Conservation (phyloP, 495 filamentous ascomycete genomes). For the Hypoxylon fuscum region DNA sequence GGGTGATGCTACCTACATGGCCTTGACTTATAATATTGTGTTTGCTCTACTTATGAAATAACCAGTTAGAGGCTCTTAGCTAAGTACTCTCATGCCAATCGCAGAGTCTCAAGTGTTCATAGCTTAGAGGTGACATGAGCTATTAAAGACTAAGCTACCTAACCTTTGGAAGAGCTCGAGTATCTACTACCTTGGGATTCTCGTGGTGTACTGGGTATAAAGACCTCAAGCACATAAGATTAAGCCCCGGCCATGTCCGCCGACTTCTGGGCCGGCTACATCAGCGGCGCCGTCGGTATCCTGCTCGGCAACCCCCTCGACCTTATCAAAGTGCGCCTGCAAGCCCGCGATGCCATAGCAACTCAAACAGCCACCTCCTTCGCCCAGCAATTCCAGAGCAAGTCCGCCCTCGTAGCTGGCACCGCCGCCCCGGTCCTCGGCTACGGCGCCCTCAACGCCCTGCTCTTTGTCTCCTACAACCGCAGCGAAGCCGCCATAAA, state of each 20-base stretch:
- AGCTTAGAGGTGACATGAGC: background rate
- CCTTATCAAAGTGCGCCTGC: constrained; percentile 82
- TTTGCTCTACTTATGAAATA: no score
- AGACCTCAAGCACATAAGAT: background rate
- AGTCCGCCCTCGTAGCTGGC: constrained; percentile 58
- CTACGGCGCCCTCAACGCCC: constrained; percentile 88
- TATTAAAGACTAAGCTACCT: background rate
- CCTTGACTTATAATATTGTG: no score
- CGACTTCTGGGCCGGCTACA: constrained; percentile 88
- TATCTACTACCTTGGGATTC: background rate
- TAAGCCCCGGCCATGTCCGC: constrained; percentile 66
- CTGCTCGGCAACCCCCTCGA: constrained; percentile 89
- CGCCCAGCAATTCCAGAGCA: constrained; percentile 46
- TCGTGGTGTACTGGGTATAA: background rate
- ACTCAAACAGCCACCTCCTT: constrained; percentile 33
- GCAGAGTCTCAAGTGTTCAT: constrained; percentile 1
- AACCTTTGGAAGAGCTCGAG: background rate
- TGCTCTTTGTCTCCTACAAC: constrained; percentile 89
- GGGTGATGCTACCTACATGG: no score
- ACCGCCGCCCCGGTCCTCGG: constrained; percentile 82
- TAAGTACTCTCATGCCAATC: no score
- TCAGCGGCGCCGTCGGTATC: constrained; percentile 83
- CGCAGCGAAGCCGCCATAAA: constrained; percentile 69
- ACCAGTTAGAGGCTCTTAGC: no score
- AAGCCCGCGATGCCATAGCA: constrained; percentile 58